phyloP scores from a whole-genome alignment of 2,329 filamentous ascomycete species.

The Colletotrichum godetiae region DNA sequence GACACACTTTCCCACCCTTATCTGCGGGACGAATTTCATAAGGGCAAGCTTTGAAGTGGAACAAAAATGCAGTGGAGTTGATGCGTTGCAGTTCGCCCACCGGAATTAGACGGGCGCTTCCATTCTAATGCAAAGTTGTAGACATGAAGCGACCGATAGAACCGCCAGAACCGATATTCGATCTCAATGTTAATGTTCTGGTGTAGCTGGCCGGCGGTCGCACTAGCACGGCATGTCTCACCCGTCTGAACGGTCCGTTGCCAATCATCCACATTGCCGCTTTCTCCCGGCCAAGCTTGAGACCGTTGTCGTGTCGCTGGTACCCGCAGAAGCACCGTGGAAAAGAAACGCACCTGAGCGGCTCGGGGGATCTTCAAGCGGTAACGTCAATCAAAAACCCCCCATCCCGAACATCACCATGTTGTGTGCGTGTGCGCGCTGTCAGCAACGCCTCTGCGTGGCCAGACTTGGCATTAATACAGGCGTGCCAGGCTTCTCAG shows the following conservation, averaged over 20 bases:
- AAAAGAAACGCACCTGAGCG: constrained; percentile 1
- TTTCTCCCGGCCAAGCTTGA: constrained; percentile 25
- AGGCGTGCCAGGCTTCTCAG: too few species aligned
- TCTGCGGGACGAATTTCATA: background rate
- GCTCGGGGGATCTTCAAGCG: constrained; percentile 7
- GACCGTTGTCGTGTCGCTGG: constrained; percentile 29
- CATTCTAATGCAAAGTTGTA: background rate
- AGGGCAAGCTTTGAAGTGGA: constrained; percentile 15
- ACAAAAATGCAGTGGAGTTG: constrained; percentile 8
- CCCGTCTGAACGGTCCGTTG: background rate
- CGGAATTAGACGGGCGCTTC: constrained; percentile 14
- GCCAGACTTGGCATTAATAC: background rate
- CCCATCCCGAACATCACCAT: background rate
- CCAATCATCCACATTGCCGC: constrained; percentile 35
- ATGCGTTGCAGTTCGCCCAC: background rate
- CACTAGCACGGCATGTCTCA: constrained; percentile 27
- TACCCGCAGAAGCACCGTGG: constrained; percentile 15
- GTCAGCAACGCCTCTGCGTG: background rate
- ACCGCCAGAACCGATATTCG: background rate
- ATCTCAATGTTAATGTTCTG: background rate
- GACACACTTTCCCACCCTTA: background rate
- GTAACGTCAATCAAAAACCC: constrained; percentile 13
- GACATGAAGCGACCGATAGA: background rate
- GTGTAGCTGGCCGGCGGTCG: constrained; percentile 7
- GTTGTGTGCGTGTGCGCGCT: background rate